Percentiles rank a stretch among this genome's conserved stretches.
phyloP scores from a whole-genome alignment of 164 flowering plant genomes.

The Warburgia ugandensis region DNA sequence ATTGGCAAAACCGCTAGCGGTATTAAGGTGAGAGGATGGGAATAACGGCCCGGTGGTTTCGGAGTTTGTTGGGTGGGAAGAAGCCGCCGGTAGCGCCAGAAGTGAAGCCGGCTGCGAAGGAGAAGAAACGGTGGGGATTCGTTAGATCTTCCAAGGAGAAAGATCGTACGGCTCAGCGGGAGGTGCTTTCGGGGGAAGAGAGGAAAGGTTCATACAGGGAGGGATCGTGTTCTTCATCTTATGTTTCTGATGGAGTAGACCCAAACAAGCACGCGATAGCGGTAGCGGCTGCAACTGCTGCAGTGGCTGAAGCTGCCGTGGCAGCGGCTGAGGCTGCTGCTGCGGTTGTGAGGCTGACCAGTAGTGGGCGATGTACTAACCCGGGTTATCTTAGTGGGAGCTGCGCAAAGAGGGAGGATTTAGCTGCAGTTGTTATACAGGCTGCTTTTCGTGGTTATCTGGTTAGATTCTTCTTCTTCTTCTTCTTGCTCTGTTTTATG shows the following conservation, averaged over 20 bases:
- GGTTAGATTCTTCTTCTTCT: slow-evolving; percentile 28
- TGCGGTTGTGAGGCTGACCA: slow-evolving; percentile 45
- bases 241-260: slow-evolving; percentile 16
- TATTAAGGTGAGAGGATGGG: slow-evolving; percentile 38
- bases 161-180: slow-evolving; percentile 5
- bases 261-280: slow-evolving; percentile 56
- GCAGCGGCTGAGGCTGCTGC: slow-evolving; percentile 59
- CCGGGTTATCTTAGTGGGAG: neutral
- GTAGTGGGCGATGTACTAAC: slow-evolving; percentile 29
- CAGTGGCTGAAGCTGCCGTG: slow-evolving; percentile 52
- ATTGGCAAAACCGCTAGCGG: slow-evolving; percentile 3
- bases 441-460: slow-evolving; percentile 75
- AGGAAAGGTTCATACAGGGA: slow-evolving; percentile 9
- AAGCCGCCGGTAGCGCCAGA: slow-evolving; percentile 16
- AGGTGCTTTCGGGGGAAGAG: neutral
- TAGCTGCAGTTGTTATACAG: slow-evolving; percentile 67
- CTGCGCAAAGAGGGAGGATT: slow-evolving; percentile 17
- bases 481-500: neutral
- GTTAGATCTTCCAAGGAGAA: slow-evolving; percentile 37
- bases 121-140: slow-evolving; percentile 54
- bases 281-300: slow-evolving; percentile 50
- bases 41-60: slow-evolving; percentile 51
- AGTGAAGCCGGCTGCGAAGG: slow-evolving; percentile 13
- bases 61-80: slow-evolving; percentile 32
- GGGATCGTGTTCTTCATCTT: neutral